A percentile compares a stretch with the other conserved stretches of the same genome.
These are phyloP conservation scores for Ascodesmis nigricans DNA, from an alignment of 495 filamentous ascomycete genomes.

Conservation along the genomic window DNA sequence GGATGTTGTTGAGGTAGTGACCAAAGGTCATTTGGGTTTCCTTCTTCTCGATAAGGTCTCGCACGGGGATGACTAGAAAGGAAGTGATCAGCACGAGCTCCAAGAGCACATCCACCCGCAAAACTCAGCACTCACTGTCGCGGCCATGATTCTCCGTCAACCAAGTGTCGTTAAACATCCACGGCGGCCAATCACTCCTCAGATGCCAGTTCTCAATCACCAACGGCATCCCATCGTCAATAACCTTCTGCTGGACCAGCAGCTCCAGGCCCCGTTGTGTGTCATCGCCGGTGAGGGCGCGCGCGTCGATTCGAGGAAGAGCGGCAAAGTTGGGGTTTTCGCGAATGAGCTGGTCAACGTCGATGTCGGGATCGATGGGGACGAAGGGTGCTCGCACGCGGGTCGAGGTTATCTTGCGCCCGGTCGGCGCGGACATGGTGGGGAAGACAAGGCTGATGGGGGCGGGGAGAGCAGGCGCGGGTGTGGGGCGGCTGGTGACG, in stretches of 20 bases:
- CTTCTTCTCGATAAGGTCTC: slow-evolving; percentile 45
- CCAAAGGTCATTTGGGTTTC: slow-evolving; percentile 60
- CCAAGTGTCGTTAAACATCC: slow-evolving; percentile 63
- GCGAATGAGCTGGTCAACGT: slow-evolving; percentile 50
- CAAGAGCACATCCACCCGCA: neutral
- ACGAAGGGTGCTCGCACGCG: slow-evolving; percentile 39
- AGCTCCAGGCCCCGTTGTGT: slow-evolving; percentile 62
- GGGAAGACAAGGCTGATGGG: too few relatives aligned
- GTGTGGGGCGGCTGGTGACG: too few relatives aligned
- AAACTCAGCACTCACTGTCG: slow-evolving; percentile 35
- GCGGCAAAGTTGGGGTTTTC: slow-evolving; percentile 62
- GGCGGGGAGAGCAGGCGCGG: too few relatives aligned
- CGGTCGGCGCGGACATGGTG: neutral
- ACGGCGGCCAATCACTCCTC: slow-evolving; percentile 36
- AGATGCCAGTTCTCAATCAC: slow-evolving; percentile 68
- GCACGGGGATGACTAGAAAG: slow-evolving; percentile 37
- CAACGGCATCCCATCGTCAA: slow-evolving; percentile 62
- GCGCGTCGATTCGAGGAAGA: slow-evolving; percentile 33
- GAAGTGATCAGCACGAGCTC: slow-evolving; percentile 4
- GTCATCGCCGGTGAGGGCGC: slow-evolving; percentile 41
- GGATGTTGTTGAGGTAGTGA: slow-evolving; percentile 73
- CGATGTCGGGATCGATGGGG: slow-evolving; percentile 63
- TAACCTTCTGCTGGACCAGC: slow-evolving; percentile 54
- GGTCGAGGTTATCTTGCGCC: neutral
- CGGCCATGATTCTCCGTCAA: slow-evolving; percentile 46